Base-by-base conservation (phyloP, 257 asterid genomes). In the Plantago ovata region DNA sequence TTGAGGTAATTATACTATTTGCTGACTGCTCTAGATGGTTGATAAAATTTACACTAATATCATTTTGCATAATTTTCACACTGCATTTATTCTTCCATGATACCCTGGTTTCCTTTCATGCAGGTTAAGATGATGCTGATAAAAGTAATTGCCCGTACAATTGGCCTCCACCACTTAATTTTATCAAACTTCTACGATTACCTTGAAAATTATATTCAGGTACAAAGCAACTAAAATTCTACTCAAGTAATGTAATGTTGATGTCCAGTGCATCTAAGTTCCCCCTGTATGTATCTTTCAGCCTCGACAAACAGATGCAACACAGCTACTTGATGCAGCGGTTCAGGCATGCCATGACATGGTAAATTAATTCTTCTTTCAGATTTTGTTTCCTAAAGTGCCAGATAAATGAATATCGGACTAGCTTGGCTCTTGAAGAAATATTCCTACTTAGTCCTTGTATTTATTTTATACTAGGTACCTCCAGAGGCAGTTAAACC, bases 401-500 rank as follows among this genome's bases (percentile, higher is more conserved):
- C 56, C 38, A 38, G n/a, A 38, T 64, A 60, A n/a, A n/a, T n/a
- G 49, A 22, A 53, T 58, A 14, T 48, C 63, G 19, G 24, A 38
- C 58, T 61, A 43, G 19, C 46, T 63, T 51, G 65, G 47, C 62
- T 44, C 64, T 38, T 43, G 39, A 38, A 43, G 44, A 15, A 24
- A 49, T 43, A 13, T 60, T 65, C 45, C 13, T 38, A 50, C 62
- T 60, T 28, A 36, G 39, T 33, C 42, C 39, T 63, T 57, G 18
- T 64, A 16, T 56, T 33, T 59, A n/a, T n/a, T 42, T 92, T 53
- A 48, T 49, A 44, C 64, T 70, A 92, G 98, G 98, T 92, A 22
- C 98, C 98, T 20, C 98, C 97, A 64, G 98, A 92, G 71, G 94
- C 89, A 8, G 95, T 92, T 53, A 94, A 92, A 76, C 95, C 98